Conservation (phyloP, 495 filamentous ascomycete species). For the Trichoderma reesei region DNA sequence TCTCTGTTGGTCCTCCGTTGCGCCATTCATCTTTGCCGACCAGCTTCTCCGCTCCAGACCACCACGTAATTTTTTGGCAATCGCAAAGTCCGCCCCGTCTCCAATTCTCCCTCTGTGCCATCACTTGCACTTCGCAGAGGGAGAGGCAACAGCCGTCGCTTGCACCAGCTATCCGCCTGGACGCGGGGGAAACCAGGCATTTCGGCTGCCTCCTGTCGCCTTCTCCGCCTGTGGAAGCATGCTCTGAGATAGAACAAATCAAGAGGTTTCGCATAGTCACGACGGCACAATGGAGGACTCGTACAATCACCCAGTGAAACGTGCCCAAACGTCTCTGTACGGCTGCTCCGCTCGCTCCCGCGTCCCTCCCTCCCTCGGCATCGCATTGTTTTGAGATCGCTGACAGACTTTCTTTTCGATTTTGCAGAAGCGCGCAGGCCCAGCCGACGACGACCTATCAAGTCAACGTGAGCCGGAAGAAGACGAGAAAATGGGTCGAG, state of each 20-base stretch:
- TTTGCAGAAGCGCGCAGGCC: slow-evolving; percentile 23
- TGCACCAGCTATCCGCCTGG: not conserved
- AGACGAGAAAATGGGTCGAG: slow-evolving; percentile 92
- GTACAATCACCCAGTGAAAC: not conserved
- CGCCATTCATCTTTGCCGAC: not conserved
- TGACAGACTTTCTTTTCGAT: not conserved
- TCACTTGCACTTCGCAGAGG: not conserved
- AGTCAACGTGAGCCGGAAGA: slow-evolving; percentile 79
- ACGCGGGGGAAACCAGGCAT: not conserved
- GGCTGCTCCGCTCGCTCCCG: not conserved
- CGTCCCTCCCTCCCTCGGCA: not conserved
- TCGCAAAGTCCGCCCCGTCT: not conserved
- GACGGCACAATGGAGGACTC: slow-evolving; percentile 7
- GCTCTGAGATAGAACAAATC: not conserved
- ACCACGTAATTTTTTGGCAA: not conserved
- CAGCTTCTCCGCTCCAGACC: not conserved
- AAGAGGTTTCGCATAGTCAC: not conserved
- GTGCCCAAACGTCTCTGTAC: slow-evolving; percentile 5
- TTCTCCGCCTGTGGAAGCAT: not conserved
- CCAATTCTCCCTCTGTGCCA: not conserved
- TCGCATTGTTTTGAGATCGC: not conserved
- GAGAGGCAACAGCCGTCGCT: no score
- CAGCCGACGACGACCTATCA: slow-evolving; percentile 29
- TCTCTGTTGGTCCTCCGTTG: no score
- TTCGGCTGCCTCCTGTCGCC: not conserved